Evolutionary conservation across 1,284 basidiomycete genomes (phyloP).

Genomic region (Testicularia cyperi): DNA sequence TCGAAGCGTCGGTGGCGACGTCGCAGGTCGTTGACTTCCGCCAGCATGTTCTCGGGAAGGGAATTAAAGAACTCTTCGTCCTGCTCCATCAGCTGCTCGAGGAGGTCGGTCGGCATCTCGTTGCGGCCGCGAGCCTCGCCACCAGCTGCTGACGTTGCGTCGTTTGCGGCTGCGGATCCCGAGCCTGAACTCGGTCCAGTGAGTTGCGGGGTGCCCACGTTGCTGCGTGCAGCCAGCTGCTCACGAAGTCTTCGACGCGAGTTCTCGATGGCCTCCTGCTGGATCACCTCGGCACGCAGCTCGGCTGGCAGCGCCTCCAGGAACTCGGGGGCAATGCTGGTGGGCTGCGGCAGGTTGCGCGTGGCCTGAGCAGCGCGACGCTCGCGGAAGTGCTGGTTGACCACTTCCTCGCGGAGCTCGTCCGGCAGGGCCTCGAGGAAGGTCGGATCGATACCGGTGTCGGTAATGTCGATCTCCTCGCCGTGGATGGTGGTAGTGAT

Average conservation of each 20-base stretch:
- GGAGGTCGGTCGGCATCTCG: background rate
- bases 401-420: slow-evolving; percentile 96
- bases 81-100: slow-evolving; percentile 78
- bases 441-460: slow-evolving; percentile 95
- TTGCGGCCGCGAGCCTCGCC: slow-evolving; percentile 1
- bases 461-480: slow-evolving; percentile 93
- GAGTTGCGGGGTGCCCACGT: slow-evolving; percentile 54
- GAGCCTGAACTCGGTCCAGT: slow-evolving; percentile 4
- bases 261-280: slow-evolving; percentile 83
- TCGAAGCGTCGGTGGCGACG: slow-evolving; percentile 25
- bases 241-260: slow-evolving; percentile 61
- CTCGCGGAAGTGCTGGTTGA: slow-evolving; percentile 95
- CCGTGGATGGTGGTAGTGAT: slow-evolving; percentile 70
- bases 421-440: slow-evolving; percentile 97
- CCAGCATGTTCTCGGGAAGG: slow-evolving; percentile 64
- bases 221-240: slow-evolving; percentile 15
- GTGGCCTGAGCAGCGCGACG: slow-evolving; percentile 67
- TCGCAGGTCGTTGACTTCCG: slow-evolving; percentile 11
- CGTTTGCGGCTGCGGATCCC: slow-evolving; percentile 3
- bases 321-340: slow-evolving; percentile 91
- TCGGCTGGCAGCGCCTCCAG: slow-evolving; percentile 93
- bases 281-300: slow-evolving; percentile 92
- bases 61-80: slow-evolving; percentile 79
- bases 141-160: background rate
- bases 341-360: slow-evolving; percentile 64